Percentiles rank a stretch among this genome's conserved stretches.
Conservation (phyloP, 2,329 filamentous ascomycete species). For the Raffaelea ambrosiae region DNA sequence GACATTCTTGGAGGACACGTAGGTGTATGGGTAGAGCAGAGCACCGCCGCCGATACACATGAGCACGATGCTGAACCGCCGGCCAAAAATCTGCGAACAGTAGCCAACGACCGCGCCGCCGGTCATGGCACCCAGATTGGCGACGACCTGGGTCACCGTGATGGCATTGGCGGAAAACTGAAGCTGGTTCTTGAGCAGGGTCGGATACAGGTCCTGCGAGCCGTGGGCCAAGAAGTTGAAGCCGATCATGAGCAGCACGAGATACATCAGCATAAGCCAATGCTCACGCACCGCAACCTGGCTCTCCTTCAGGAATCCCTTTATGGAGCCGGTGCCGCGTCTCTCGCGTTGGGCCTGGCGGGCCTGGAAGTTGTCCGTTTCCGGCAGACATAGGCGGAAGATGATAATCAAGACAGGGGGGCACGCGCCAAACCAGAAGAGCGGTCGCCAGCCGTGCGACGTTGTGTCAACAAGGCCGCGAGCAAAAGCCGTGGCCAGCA, state of each 20-base stretch:
- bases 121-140: constrained; percentile 70
- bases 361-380: constrained; percentile 12
- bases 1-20: constrained; percentile 48
- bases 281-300: constrained; percentile 64
- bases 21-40: constrained; percentile 63
- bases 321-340: constrained; percentile 56
- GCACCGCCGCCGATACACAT: constrained; percentile 50
- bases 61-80: constrained; percentile 57
- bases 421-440: constrained; percentile 65
- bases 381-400: constrained; percentile 14
- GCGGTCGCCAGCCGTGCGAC: constrained; percentile 60
- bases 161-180: constrained; percentile 13
- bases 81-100: constrained; percentile 65
- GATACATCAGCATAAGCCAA: constrained; percentile 71
- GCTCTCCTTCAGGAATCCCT: constrained; percentile 60
- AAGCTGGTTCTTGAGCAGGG: constrained; percentile 45
- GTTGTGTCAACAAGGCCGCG: constrained; percentile 51
- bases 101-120: constrained; percentile 69
- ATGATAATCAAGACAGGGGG: constrained; percentile 43
- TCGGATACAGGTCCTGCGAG: constrained; percentile 73
- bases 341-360: constrained; percentile 39
- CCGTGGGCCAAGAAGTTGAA: constrained; percentile 73
- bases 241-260: constrained; percentile 79
- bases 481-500: constrained; percentile 14
- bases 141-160: constrained; percentile 54